Percentiles rank a stretch among this genome's conserved stretches.
Evolutionary conservation across 2,329 filamentous ascomycete species (phyloP).

Genomic region (Aaosphaeria arxii): DNA sequence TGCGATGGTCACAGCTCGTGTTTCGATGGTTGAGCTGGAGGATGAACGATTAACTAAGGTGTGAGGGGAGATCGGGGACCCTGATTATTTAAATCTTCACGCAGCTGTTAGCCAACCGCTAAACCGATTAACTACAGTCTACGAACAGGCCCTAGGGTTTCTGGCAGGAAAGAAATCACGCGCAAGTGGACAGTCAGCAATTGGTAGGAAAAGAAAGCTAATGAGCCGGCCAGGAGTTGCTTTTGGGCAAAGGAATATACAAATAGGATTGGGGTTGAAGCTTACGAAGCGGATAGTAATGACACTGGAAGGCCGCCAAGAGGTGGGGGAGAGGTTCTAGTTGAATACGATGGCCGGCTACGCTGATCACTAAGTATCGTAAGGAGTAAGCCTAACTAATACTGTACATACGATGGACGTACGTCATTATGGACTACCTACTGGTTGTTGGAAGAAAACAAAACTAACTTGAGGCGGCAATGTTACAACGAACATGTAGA

Average conservation of each 20-base stretch:
- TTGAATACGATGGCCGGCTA: too few species aligned
- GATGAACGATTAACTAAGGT: background rate
- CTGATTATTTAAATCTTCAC: too few species aligned
- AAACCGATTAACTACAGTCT: too few species aligned
- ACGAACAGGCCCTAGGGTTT: background rate
- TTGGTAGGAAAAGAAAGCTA: background rate
- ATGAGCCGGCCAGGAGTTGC: background rate
- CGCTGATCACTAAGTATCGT: too few species aligned
- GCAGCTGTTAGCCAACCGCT: too few species aligned
- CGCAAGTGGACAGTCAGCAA: background rate
- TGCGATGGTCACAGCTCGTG: conserved; percentile 1
- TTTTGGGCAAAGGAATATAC: background rate
- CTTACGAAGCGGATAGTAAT: background rate
- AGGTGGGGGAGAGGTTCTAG: too few species aligned
- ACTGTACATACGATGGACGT: too few species aligned
- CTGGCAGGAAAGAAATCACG: background rate
- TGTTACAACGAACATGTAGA: too few species aligned
- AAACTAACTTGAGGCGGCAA: too few species aligned
- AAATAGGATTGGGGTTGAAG: background rate
- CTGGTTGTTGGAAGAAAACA: too few species aligned
- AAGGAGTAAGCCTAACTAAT: too few species aligned
- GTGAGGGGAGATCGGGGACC: background rate
- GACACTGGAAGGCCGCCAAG: background rate
- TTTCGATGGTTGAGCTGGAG: background rate
- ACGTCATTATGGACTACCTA: too few species aligned